Base-by-base conservation (phyloP, 495 filamentous ascomycete genomes). In the Xylaria venustula region DNA sequence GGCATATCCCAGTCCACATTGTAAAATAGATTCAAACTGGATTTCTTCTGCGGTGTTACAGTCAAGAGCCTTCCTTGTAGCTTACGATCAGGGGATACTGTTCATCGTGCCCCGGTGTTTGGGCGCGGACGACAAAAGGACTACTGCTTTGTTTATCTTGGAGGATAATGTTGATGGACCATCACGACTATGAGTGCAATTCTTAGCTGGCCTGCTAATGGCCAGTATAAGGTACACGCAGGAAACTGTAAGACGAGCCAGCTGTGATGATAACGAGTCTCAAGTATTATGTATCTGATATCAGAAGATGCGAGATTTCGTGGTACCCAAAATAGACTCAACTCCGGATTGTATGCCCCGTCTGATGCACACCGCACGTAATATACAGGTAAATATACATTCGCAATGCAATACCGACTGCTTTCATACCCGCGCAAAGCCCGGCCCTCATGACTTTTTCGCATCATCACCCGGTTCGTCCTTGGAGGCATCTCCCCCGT, bases 381-480 rank as follows among this genome's bases (percentile, higher is more conserved):
- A 25, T 30, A 54, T 58, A 47, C 44, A 56, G n/a, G 15, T 23
- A 22, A 42, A 60, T 63, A 63, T 63, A 41, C 52, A 61, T 50
- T 46, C 19, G 49, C 50, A 48, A 20, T 11, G 55, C 52, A 45
- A 61, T 15, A 22, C 26, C 28, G n/a, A n/a, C n/a, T n/a, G n/a
- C n/a, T n/a, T n/a, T 9, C n/a, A 7, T 7, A 17, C 22, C 37
- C 12, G 17, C 20, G 23, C 23, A 37, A 20, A 41, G 41, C n/a
- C 19, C 30, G 41, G 23, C 7, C 7, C 36, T 67, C 52, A 64
- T 48, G 53, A 47, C 59, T 64, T 62, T 42, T 71, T 66, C 59
- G 45, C 70, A 26, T 70, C 66, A 55, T 73, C 73, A 52, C 59
- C 67, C 50, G 67, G 69, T 45, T 60, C 52, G 23, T 61, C 26